A percentile compares a stretch with the other conserved stretches of the same genome.
Conservation (phyloP, 148 eudicot species). For the Oxyria digyna region DNA sequence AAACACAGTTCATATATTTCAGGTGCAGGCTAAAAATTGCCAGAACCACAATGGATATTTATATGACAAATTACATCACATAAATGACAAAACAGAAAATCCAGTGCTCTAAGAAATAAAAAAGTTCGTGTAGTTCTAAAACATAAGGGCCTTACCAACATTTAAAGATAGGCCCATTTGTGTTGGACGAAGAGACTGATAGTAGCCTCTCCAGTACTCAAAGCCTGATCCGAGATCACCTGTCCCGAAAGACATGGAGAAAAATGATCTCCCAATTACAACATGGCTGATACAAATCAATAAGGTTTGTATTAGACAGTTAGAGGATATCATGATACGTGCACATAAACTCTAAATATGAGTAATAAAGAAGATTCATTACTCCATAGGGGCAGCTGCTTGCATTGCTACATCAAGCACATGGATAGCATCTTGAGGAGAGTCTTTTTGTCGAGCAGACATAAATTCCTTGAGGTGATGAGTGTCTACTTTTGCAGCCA, state of each 20-base stretch:
- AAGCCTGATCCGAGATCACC: constrained; percentile 49
- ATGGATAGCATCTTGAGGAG: constrained; percentile 66
- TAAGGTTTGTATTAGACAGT: background rate
- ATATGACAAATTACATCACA: background rate
- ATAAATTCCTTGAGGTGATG: constrained; percentile 40
- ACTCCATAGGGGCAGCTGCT: constrained; percentile 18
- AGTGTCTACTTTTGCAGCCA: constrained; percentile 37
- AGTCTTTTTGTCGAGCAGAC: constrained; percentile 24
- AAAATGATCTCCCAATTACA: constrained; percentile 67
- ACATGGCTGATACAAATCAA: constrained; percentile 20
- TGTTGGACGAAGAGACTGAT: constrained; percentile 78
- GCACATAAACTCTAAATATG: background rate
- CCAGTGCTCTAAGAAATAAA: background rate
- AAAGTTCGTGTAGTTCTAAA: background rate
- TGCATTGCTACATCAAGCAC: constrained; percentile 67
- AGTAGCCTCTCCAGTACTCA: constrained; percentile 71
- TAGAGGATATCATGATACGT: background rate
- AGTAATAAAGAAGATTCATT: background rate
- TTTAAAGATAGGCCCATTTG: constrained; percentile 84
- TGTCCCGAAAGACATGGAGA: constrained; percentile 16
- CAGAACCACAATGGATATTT: background rate
- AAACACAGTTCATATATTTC: background rate
- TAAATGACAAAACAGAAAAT: background rate
- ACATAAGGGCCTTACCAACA: constrained; percentile 31
- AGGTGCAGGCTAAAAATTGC: background rate